Conservation (phyloP, 2,329 filamentous ascomycete genomes). For the Sporothrix sp. region DNA sequence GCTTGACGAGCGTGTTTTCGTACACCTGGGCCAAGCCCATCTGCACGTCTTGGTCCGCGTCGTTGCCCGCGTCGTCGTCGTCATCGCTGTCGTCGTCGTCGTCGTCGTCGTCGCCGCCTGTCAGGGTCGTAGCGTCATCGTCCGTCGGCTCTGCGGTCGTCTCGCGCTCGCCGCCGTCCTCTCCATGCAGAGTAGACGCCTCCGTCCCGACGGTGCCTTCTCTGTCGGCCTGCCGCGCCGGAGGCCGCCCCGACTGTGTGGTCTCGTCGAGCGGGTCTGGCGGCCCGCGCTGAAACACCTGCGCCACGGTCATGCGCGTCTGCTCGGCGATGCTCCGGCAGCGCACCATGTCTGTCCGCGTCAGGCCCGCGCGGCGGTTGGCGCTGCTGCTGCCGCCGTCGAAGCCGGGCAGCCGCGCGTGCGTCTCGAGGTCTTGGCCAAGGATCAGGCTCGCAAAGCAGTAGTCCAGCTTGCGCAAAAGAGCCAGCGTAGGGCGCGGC, state of each 20-base stretch:
- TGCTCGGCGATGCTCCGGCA: conserved; percentile 73
- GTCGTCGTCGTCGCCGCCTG: not conserved
- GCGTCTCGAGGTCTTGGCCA: conserved; percentile 56
- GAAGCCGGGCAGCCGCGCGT: conserved; percentile 60
- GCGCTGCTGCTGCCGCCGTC: conserved; percentile 34
- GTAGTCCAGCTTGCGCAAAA: conserved; percentile 71
- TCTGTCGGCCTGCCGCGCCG: not conserved
- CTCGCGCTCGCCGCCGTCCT: conserved; percentile 21
- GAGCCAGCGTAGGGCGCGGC: conserved; percentile 56
- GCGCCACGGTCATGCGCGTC: conserved; percentile 60
- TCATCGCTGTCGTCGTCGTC: conserved; percentile 23
- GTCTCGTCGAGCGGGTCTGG: conserved; percentile 10
- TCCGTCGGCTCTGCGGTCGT: conserved; percentile 24
- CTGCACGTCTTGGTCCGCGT: conserved; percentile 31
- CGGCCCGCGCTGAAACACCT: conserved; percentile 46
- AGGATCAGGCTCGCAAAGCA: conserved; percentile 69
- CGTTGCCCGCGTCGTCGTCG: conserved; percentile 26
- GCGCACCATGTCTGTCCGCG: conserved; percentile 74
- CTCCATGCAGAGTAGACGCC: conserved; percentile 23
- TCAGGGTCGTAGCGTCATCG: not conserved
- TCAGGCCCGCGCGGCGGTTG: conserved; percentile 52
- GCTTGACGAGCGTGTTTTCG: conserved; percentile 64
- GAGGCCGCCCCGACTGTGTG: not conserved
- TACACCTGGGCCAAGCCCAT: conserved; percentile 70
- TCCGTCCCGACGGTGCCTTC: conserved; percentile 28